Percentiles rank a stretch among this genome's conserved stretches.
These are phyloP conservation scores for Pelargonium australe DNA, from an alignment of 441 rosid genomes.

Conservation along the genomic window DNA sequence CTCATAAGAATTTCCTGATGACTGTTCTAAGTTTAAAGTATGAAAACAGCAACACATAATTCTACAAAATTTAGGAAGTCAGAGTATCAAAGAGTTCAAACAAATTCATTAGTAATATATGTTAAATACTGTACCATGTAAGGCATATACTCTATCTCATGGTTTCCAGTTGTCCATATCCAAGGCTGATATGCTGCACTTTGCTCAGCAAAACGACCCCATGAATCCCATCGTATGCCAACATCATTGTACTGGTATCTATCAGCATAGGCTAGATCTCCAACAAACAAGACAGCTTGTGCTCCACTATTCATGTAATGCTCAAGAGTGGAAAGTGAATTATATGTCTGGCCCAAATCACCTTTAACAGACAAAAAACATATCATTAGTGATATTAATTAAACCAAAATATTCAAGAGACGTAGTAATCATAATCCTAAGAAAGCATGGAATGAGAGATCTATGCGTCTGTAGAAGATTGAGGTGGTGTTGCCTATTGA, in stretches of 20 bases:
- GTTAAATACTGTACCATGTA: slow-evolving; percentile 41
- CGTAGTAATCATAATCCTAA: not conserved
- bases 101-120: not conserved
- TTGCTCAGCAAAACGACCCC: slow-evolving; percentile 66
- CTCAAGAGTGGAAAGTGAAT: slow-evolving; percentile 64
- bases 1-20: too few relatives aligned
- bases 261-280: slow-evolving; percentile 74
- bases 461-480: not conserved
- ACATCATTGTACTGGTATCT: slow-evolving; percentile 56
- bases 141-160: slow-evolving; percentile 66
- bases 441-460: not conserved
- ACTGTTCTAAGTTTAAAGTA: too few relatives aligned
- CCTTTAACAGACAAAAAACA: slow-evolving; percentile 30
- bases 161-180: slow-evolving; percentile 73
- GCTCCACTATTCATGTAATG: slow-evolving; percentile 65
- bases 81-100: not conserved
- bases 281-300: slow-evolving; percentile 57
- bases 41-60: too few relatives aligned
- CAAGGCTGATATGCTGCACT: slow-evolving; percentile 73
- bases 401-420: not conserved
- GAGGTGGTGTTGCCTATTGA: not conserved
- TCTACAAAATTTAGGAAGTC: too few relatives aligned
- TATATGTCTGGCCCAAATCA: slow-evolving; percentile 73
- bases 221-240: slow-evolving; percentile 67
- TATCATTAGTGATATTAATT: too few relatives aligned